These are phyloP conservation scores for Cyanidioschyzon merolae DNA, from an alignment of 23 red algal genomes.

Conservation along the genomic window DNA sequence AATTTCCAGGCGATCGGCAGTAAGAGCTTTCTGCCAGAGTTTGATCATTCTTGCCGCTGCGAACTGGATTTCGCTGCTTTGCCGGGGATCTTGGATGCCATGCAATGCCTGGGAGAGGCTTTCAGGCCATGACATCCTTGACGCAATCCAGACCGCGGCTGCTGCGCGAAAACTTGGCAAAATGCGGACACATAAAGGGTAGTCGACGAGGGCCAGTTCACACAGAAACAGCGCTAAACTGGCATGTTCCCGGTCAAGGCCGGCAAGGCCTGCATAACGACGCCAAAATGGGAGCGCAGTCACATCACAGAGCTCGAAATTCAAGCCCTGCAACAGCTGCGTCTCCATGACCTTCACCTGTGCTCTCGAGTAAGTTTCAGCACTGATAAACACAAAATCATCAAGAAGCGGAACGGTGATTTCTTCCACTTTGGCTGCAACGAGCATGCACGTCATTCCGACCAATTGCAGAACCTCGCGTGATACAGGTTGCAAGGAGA, in stretches of 20 bases:
- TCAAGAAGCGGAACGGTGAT: slow-evolving; percentile 69
- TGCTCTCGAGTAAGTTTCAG: slow-evolving; percentile 62
- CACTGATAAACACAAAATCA: slow-evolving; percentile 93
- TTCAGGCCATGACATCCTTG: neutral
- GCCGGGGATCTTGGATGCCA: neutral
- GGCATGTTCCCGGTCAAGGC: slow-evolving; percentile 9
- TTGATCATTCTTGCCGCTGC: neutral
- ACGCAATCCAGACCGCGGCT: slow-evolving; percentile 6
- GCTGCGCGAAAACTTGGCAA: neutral
- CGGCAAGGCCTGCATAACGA: slow-evolving; percentile 47
- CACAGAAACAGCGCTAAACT: slow-evolving; percentile 32
- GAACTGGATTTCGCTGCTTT: neutral
- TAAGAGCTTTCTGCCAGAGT: neutral
- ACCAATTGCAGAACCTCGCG: slow-evolving; percentile 82
- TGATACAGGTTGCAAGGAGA: slow-evolving; percentile 40
- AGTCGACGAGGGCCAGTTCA: slow-evolving; percentile 61
- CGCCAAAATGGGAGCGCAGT: slow-evolving; percentile 55
- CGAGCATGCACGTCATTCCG: slow-evolving; percentile 82
- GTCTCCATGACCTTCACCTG: slow-evolving; percentile 84
- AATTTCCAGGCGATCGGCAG: neutral
- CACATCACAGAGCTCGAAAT: slow-evolving; percentile 74
- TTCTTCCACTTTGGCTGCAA: slow-evolving; percentile 91
- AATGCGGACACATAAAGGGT: slow-evolving; percentile 18
- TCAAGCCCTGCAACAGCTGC: slow-evolving; percentile 56
- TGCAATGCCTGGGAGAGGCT: neutral